Conservation (phyloP, 129 eudicot genomes). For the Sambucus nigra region DNA sequence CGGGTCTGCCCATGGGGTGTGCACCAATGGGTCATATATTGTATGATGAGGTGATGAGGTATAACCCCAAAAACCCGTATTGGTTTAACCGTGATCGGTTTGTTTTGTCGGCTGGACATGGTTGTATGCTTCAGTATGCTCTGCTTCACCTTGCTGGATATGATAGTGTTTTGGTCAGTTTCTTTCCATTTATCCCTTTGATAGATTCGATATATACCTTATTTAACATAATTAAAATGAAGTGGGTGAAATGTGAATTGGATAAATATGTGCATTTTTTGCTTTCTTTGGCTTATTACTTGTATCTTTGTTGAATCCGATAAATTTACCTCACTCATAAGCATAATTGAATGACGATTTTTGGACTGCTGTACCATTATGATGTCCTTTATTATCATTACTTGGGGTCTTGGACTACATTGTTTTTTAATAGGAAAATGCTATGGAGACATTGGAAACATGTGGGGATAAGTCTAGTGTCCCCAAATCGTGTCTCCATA, state of each 20-base stretch:
- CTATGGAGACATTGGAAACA: too few species aligned
- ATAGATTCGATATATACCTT: neutral
- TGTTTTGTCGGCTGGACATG: conserved; percentile 85
- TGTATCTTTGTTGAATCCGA: neutral
- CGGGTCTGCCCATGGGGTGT: conserved; percentile 59
- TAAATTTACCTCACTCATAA: neutral
- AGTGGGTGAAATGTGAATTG: neutral
- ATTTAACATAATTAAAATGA: neutral
- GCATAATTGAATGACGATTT: too few species aligned
- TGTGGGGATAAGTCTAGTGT: too few species aligned
- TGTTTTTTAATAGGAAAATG: too few species aligned
- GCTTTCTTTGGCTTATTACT: neutral
- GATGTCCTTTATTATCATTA: too few species aligned
- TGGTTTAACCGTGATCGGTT: conserved; percentile 97
- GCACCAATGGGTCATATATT: conserved; percentile 92
- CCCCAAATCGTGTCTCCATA: neutral
- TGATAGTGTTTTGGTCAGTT: conserved; percentile 34
- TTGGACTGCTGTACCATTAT: too few species aligned
- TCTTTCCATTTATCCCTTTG: neutral
- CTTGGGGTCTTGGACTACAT: neutral
- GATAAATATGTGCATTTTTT: neutral
- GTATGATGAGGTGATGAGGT: conserved; percentile 96
- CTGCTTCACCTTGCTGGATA: conserved; percentile 52
- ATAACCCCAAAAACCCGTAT: conserved; percentile 89
- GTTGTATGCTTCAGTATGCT: conserved; percentile 59